Conservation (phyloP, 2,329 filamentous ascomycete genomes). For the Talaromyces funiculosus region DNA sequence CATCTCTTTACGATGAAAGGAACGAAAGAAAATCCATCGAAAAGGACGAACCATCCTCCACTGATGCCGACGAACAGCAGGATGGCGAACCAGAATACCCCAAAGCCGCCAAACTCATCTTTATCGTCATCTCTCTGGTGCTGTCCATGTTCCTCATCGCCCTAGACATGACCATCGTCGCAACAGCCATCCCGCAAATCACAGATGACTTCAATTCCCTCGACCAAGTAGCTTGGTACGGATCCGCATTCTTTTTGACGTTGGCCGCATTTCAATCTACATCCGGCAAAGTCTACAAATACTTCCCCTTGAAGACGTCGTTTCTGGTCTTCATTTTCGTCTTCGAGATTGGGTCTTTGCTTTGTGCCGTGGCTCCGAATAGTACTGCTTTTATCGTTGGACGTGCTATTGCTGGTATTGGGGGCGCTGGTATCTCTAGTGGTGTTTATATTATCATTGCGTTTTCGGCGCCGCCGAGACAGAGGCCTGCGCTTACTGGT, state of each 20-base stretch:
- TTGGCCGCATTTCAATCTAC: conserved; percentile 28
- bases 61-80: not conserved
- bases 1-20: not conserved
- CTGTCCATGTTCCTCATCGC: conserved; percentile 17
- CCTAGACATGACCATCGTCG: conserved; percentile 25
- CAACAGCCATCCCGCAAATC: conserved; percentile 27
- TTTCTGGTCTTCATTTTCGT: conserved; percentile 34
- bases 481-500: conserved; percentile 29
- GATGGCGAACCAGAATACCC: conserved; percentile 12
- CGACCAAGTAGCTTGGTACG: conserved; percentile 33
- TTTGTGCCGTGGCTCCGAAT: conserved; percentile 36
- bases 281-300: conserved; percentile 29
- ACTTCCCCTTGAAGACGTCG: conserved; percentile 26
- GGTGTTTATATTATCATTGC: conserved; percentile 27
- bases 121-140: conserved; percentile 14
- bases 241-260: conserved; percentile 33
- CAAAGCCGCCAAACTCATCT: conserved; percentile 7
- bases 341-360: conserved; percentile 37
- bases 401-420: conserved; percentile 32
- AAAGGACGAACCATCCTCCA: not conserved
- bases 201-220: conserved; percentile 25
- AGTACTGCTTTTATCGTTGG: conserved; percentile 34
- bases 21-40: not conserved
- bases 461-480: conserved; percentile 13
- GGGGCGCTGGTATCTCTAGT: conserved; percentile 28